A percentile compares a stretch with the other conserved stretches of the same genome.
These are phyloP conservation scores for Thelonectria olida DNA, from an alignment of 2,329 filamentous ascomycete species.

Conservation along the genomic window DNA sequence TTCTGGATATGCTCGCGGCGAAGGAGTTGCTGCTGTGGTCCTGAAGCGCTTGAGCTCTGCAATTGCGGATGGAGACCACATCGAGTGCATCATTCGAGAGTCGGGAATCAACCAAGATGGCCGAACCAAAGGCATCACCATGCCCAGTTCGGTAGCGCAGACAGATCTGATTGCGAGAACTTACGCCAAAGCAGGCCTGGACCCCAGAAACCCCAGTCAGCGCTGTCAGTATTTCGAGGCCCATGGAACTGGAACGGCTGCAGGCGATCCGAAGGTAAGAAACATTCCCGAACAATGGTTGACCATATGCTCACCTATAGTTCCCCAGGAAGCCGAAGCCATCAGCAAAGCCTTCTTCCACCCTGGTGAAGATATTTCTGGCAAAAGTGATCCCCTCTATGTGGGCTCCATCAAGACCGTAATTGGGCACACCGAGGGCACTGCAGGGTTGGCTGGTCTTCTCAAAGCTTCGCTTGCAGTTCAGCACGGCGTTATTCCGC, in stretches of 20 bases:
- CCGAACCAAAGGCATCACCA: conserved; percentile 51
- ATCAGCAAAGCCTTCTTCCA: background rate
- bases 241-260: background rate
- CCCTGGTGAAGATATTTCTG: too few species aligned
- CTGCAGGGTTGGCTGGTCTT: conserved; percentile 37
- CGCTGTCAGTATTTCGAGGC: background rate
- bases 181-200: conserved; percentile 27
- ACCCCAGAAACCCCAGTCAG: conserved; percentile 40
- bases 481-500: conserved; percentile 35
- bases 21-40: background rate
- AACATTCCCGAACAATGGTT: background rate
- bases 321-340: background rate
- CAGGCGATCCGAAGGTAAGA: background rate
- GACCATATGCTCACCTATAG: background rate
- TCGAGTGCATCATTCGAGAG: conserved; percentile 6
- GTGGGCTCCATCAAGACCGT: conserved; percentile 42
- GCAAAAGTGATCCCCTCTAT: conserved; percentile 3
- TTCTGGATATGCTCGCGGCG: background rate
- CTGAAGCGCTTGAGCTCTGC: conserved; percentile 1
- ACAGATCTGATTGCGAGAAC: conserved; percentile 24
- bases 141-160: conserved; percentile 57
- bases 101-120: conserved; percentile 7
- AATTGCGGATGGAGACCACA: background rate
- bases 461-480: conserved; percentile 31
- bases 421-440: conserved; percentile 41